A percentile compares a stretch with the other conserved stretches of the same genome.
Evolutionary conservation across 2,329 filamentous ascomycete species (phyloP).

Genomic region (Didymella lethalis): DNA sequence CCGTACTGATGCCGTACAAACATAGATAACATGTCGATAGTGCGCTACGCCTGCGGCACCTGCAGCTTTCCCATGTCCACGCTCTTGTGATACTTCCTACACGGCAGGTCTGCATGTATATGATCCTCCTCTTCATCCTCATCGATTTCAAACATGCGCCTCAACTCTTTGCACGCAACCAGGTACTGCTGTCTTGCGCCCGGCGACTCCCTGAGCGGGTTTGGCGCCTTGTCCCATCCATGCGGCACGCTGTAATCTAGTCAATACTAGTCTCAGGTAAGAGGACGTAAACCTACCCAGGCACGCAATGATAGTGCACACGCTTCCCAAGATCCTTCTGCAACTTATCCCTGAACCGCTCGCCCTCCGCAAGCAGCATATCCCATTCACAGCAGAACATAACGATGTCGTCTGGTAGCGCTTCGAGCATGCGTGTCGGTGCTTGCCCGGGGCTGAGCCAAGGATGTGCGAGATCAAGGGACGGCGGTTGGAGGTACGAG

Average conservation of each 20-base stretch:
- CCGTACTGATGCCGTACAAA: background rate
- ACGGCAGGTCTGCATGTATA: constrained; percentile 11
- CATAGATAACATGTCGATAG: background rate
- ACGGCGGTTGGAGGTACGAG: constrained; percentile 57
- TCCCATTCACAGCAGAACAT: constrained; percentile 72
- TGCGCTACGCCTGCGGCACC: constrained; percentile 6
- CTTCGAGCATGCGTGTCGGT: constrained; percentile 60
- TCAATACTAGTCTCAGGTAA: background rate
- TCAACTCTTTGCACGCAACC: constrained; percentile 62
- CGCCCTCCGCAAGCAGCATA: constrained; percentile 69
- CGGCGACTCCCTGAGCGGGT: constrained; percentile 62
- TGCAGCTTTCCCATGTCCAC: constrained; percentile 19
- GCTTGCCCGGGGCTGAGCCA: constrained; percentile 68
- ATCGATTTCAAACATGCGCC: constrained; percentile 52
- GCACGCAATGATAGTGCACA: constrained; percentile 66
- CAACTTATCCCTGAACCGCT: constrained; percentile 68
- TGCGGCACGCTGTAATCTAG: background rate
- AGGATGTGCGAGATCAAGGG: constrained; percentile 62
- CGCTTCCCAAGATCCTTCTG: constrained; percentile 61
- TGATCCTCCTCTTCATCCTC: constrained; percentile 34
- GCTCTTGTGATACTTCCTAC: constrained; percentile 14
- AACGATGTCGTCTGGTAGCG: constrained; percentile 66
- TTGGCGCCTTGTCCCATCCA: constrained; percentile 70
- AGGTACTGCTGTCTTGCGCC: constrained; percentile 63
- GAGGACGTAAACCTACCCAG: constrained; percentile 41